Conservation (phyloP, 352 stramenopile species). For the Pythium guiyangense region DNA sequence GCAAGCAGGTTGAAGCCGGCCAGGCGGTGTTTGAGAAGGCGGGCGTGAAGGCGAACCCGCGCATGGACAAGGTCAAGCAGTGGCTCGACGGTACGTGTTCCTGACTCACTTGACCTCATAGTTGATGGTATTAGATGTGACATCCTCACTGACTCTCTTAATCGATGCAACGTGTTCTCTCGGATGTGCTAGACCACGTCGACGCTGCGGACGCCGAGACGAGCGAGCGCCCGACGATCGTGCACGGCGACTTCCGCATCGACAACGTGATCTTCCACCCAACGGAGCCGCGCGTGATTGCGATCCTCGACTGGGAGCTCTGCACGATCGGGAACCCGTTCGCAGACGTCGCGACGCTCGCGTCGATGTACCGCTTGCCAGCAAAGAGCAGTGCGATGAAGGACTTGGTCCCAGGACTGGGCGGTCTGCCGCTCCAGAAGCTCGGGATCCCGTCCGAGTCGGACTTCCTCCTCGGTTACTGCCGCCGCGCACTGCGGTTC, state of each 20-base stretch:
- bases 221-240: conserved; percentile 33
- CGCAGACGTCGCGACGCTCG: conserved; percentile 69
- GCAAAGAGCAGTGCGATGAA: conserved; percentile 30
- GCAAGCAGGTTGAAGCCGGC: conserved; percentile 54
- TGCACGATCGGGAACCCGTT: conserved; percentile 86
- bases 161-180: neutral
- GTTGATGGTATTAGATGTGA: neutral
- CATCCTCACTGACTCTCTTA: neutral
- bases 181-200: conserved; percentile 15
- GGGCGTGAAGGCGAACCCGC: conserved; percentile 48
- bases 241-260: conserved; percentile 87
- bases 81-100: conserved; percentile 47
- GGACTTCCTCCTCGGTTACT: conserved; percentile 59
- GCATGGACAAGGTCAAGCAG: conserved; percentile 38
- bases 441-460: conserved; percentile 62
- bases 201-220: conserved; percentile 48
- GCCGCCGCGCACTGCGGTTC: conserved; percentile 42
- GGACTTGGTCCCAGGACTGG: conserved; percentile 50
- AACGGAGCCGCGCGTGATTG: conserved; percentile 74
- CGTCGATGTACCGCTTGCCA: conserved; percentile 48
- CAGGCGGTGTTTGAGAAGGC: conserved; percentile 41
- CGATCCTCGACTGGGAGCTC: conserved; percentile 87
- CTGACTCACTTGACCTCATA: neutral
- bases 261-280: conserved; percentile 88
- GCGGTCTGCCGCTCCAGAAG: conserved; percentile 35